These are phyloP conservation scores for Eimeria sp. DNA, from an alignment of 169 alveolate genomes.

Conservation along the genomic window DNA sequence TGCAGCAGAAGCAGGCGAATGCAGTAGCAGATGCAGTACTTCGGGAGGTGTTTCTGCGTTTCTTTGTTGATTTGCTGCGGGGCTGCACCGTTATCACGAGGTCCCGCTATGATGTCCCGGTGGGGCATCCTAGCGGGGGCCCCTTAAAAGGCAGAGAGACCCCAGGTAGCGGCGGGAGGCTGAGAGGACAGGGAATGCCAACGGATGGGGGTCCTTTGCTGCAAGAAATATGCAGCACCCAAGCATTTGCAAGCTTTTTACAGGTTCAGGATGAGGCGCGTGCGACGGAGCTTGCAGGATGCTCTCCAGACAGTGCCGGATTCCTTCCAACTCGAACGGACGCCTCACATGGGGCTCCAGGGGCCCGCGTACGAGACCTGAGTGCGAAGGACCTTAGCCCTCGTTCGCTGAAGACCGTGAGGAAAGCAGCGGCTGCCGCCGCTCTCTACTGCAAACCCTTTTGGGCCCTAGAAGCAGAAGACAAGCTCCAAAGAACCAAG, in stretches of 20 bases:
- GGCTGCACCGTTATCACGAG: slow-evolving; percentile 29
- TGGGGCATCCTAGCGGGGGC: slow-evolving; percentile 2
- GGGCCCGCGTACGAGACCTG: background rate
- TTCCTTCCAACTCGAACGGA: background rate
- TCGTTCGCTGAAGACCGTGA: slow-evolving; percentile 13
- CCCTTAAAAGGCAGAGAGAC: slow-evolving; percentile 20
- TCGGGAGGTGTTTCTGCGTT: slow-evolving; percentile 54
- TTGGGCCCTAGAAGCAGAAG: slow-evolving; percentile 23
- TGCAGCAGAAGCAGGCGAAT: slow-evolving; percentile 27
- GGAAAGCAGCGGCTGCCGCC: slow-evolving; percentile 54
- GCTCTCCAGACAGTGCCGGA: background rate
- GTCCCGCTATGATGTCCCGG: background rate
- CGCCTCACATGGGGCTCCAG: background rate
- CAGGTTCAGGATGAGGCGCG: slow-evolving; percentile 62
- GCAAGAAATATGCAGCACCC: slow-evolving; percentile 65
- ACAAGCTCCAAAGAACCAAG: background rate
- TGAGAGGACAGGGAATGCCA: background rate
- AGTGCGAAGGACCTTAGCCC: slow-evolving; percentile 3
- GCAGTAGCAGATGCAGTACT: slow-evolving; percentile 30
- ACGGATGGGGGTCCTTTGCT: slow-evolving; percentile 22
- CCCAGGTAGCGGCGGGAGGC: slow-evolving; percentile 25
- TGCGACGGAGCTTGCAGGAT: background rate
- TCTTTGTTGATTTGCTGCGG: slow-evolving; percentile 49
- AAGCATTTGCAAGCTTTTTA: slow-evolving; percentile 50
- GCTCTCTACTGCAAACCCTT: slow-evolving; percentile 46